Evolutionary conservation across 1,139 yeast genomes (phyloP).

Genomic region (Candida sojae): DNA sequence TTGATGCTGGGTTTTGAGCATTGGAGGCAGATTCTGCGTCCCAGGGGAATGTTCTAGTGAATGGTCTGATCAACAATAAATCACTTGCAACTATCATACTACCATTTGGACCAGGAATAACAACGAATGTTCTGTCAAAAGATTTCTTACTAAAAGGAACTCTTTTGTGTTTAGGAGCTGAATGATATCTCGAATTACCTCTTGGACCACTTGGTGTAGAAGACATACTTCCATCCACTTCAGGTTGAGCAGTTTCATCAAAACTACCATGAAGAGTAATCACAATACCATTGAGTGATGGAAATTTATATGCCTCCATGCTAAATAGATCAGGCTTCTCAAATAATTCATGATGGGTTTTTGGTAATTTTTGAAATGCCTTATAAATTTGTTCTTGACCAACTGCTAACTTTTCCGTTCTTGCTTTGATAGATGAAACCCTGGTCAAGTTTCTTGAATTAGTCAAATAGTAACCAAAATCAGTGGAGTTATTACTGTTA

Average conservation of each 20-base stretch:
- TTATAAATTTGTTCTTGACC: conserved; percentile 72
- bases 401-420: conserved; percentile 57
- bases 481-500: conserved; percentile 29
- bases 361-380: conserved; percentile 68
- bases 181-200: conserved; percentile 28
- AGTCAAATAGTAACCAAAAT: conserved; percentile 67
- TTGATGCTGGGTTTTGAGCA: conserved; percentile 11
- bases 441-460: conserved; percentile 76
- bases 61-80: conserved; percentile 66
- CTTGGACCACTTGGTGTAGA: conserved; percentile 23
- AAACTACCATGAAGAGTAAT: conserved; percentile 83
- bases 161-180: conserved; percentile 31
- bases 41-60: conserved; percentile 65
- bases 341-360: conserved; percentile 68
- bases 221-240: conserved; percentile 23
- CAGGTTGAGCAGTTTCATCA: conserved; percentile 64
- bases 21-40: conserved; percentile 13
- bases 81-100: conserved; percentile 85
- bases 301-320: conserved; percentile 75
- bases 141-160: conserved; percentile 61
- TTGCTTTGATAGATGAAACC: conserved; percentile 61
- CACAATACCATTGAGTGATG: conserved; percentile 74
- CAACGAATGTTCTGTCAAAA: conserved; percentile 86
- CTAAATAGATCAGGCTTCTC: conserved; percentile 67
- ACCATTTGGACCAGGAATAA: conserved; percentile 72